Base-by-base conservation (phyloP, 2,329 filamentous ascomycete species). In the Akanthomyces lecanii region DNA sequence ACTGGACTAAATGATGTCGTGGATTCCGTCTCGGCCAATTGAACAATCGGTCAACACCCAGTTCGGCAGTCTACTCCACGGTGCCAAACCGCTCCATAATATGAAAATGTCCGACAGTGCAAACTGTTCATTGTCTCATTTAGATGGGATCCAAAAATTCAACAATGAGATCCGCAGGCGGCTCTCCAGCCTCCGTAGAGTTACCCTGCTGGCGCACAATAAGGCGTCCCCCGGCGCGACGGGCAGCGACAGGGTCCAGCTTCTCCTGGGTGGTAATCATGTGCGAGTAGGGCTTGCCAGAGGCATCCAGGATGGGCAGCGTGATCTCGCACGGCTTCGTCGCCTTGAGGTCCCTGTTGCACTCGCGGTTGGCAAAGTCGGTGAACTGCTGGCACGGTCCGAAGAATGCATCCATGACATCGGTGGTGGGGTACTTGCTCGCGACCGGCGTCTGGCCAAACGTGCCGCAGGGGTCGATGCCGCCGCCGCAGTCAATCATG, bases 401-500 rank as follows among this genome's bases (percentile, higher is more conserved):
- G 14, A 40, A 54, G 12, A 40, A 28, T 2, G 21, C 11, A 36
- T 28, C 33, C 36, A 25, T 14, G 21, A 54, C 14, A 21, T 54
- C 52, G 1, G 52, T 25, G 12, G 21, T 18, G 2, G 36, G 52
- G 52, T 54, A 54, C 3, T n/a, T 18, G 4, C 1, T 28, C 8
- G 52, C 52, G 18, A 54, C 14, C 1, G 51, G 52, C 21, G 21
- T 54, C 52, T 40, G 4, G n/a, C 10, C 1, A 25, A 42, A 54
- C 12, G 52, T 40, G 33, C 52, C 52, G 23, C 52, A 54, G 12
- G 36, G 12, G 18, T 54, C 52, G 4, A 25, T 40, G 33, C 52
- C 52, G 33, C 52, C 52, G 52, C 52, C 52, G 52, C 52, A 54
- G 33, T 54, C 36, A 30, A 54, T 54, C 8, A 54, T 54, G 11